Evolutionary conservation across 2,329 filamentous ascomycete species (phyloP), one percentile per base, ranked within the genome.

Genomic region (Xylaria hypoxylon): DNA sequence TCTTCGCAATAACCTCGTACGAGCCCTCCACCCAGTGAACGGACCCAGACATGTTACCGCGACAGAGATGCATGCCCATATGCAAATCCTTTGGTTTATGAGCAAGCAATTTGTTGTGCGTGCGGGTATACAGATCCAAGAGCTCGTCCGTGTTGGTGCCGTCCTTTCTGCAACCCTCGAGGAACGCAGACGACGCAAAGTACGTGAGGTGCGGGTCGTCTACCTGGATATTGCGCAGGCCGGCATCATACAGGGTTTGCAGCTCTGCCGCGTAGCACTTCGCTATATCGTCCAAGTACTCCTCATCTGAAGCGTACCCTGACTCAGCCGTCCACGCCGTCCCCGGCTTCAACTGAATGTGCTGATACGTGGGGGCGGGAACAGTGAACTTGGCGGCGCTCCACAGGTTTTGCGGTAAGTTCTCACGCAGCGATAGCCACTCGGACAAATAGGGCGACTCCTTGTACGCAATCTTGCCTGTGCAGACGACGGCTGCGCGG

Each of bases 311-410:
- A 17, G 74, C 69, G 68, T 87, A 87, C 42, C 84, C 82, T 1
- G 83, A 80, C 62, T 81, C 81, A 5, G 65, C 31, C 1, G 73
- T 76, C 68, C 84, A 88, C 28, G 85, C 85, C 59, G 79, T 78
- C 57, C 85, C 84, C 64, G 84, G 81, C 71, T 81, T 84, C 71
- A 87, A 85, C 42, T 89, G 84, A 74, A 90, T 82, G 74, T 91
- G 89, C 75, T 90, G 90, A 84, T 87, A 90, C 71, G 85, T 85
- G 0, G 87, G 87, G 2, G 87, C 84, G 19, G 87, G 85, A 50
- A 90, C 74, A 1, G 88, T 90, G 64, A 90, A 81, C 79, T 91
- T 90, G 73, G 89, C 84, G 71, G 89, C 86, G 59, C 84, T 82
- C 77, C 87, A 86, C 62, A 88, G 79, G 44, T 86, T 83, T 52